Base-by-base conservation (phyloP, 768 basidiomycete species). In the Naganishia friedmannii region DNA sequence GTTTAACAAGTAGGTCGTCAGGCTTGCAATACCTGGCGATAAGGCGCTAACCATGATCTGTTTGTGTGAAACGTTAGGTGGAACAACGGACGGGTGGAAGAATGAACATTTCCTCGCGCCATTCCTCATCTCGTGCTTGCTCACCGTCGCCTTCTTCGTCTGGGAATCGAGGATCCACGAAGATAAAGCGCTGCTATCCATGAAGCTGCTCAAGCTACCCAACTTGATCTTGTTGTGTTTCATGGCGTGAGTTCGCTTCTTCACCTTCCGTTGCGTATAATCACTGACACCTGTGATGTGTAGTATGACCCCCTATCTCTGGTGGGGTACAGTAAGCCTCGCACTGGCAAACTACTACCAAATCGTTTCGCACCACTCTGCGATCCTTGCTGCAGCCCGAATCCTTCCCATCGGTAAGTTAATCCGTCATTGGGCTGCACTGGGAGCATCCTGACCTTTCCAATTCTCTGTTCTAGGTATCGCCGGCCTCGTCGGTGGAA, bases 41-140 rank as follows among this genome's bases (percentile, higher is more conserved):
- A 28, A 51, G 29, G 28, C n/a, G 32, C 48, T 69, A 45, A 66
- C n/a, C 5, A 15, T 13, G 2, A 15, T 17, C 80, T 78, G 58
- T 80, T 81, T 42, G 74, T 83, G 32, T 78, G 82, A 76, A 80
- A 81, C 29, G 81, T 76, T 56, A 81, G 80, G 17, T 75, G 86
- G 85, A 28, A 83, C 87, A 8, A 81, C 82, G 21, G 77, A 76
- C 58, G 86, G 87, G 26, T 88, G 87, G 87, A 76, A 74, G 5
- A 76, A 82, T 0, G 82, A 85, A 5, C 71, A 76, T 21, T 85
- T 87, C 67, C 76, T 87, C 58, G 81, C 78, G 4, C 83, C 85
- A 0, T 78, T 88, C 46, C 75, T 86, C 12, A 73, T 87, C 39
- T 84, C 86, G 5, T 74, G 85, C 69, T 39, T 83, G 10, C 70